These are phyloP conservation scores for Kuraishia piskuri DNA, from an alignment of 805 yeast species.

Conservation along the genomic window DNA sequence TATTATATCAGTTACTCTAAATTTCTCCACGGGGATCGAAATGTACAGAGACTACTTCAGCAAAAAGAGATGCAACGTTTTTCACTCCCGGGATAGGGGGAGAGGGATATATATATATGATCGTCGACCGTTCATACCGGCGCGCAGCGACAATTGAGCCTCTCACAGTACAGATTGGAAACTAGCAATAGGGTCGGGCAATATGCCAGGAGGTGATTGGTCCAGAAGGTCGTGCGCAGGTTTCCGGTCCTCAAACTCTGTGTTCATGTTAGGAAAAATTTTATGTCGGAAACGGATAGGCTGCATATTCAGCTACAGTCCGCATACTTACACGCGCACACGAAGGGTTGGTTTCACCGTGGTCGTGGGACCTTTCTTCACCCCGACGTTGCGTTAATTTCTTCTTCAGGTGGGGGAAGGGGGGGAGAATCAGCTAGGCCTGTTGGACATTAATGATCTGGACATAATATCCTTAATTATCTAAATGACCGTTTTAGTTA, in stretches of 20 bases:
- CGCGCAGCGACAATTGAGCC: not conserved
- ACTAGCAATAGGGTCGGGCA: not conserved
- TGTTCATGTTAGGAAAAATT: not conserved
- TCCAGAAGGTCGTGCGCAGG: not conserved
- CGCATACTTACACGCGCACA: not conserved
- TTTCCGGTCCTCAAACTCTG: not conserved
- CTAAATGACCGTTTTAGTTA: no score
- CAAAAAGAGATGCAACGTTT: not conserved
- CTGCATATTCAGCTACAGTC: not conserved
- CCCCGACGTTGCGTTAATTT: not conserved
- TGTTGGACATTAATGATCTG: not conserved
- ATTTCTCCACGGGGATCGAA: not conserved
- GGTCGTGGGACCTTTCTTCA: not conserved
- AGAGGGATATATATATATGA: conserved; percentile 1
- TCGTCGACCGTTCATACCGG: not conserved
- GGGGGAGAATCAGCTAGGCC: not conserved
- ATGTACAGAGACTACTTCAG: not conserved
- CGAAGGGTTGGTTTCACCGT: not conserved
- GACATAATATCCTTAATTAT: not conserved
- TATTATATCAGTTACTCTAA: conserved; percentile 5
- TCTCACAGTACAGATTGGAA: not conserved
- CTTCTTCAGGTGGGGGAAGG: not conserved
- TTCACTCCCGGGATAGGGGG: not conserved
- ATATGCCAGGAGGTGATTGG: not conserved
- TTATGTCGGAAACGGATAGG: not conserved